Conservation (phyloP, 208 protist genomes). For the Leishmania martiniquensis region DNA sequence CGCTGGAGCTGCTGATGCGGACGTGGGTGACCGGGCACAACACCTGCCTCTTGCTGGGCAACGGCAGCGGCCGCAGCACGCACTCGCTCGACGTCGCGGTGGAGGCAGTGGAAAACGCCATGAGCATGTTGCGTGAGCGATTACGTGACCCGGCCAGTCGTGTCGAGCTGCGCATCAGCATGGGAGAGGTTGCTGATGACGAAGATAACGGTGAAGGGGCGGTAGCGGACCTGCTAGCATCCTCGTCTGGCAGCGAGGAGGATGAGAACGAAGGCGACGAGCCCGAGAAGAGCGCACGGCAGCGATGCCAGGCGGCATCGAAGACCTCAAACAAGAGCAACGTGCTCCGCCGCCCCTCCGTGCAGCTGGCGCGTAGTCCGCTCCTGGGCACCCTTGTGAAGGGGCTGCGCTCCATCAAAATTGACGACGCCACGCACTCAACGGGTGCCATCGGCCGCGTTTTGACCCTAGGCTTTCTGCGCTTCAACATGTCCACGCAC, state of each 20-base stretch:
- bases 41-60: constrained; percentile 29
- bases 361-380: constrained; percentile 25
- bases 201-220: not conserved
- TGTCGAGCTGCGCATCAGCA: constrained; percentile 21
- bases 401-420: constrained; percentile 4
- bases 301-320: not conserved
- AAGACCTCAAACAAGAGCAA: not conserved
- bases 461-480: constrained; percentile 22
- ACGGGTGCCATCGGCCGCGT: not conserved
- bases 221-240: constrained; percentile 13
- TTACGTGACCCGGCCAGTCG: constrained; percentile 12
- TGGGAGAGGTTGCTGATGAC: constrained; percentile 14
- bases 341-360: not conserved
- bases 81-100: constrained; percentile 12
- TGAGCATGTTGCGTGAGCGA: constrained; percentile 12
- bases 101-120: constrained; percentile 12
- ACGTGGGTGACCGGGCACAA: constrained; percentile 35
- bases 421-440: constrained; percentile 1
- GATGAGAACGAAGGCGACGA: not conserved
- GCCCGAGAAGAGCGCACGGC: not conserved
- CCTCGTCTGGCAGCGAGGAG: not conserved
- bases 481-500: constrained; percentile 15
- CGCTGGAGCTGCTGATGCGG: constrained; percentile 26
- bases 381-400: constrained; percentile 21
- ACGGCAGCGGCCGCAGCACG: constrained; percentile 27